Conservation (phyloP, 768 basidiomycete species). For the Baorangia bicolor region DNA sequence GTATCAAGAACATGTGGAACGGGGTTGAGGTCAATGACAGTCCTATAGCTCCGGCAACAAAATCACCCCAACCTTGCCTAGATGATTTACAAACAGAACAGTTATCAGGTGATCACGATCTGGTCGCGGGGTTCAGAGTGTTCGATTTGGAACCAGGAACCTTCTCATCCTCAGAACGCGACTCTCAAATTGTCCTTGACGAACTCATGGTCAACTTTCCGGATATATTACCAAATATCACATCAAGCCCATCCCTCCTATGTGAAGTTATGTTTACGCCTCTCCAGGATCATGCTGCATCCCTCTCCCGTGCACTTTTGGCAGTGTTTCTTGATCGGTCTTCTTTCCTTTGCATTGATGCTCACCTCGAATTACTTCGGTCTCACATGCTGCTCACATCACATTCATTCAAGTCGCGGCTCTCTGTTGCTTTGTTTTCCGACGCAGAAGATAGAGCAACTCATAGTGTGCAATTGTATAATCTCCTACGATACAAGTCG, state of each 20-base stretch:
- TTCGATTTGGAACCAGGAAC: conserved; percentile 71
- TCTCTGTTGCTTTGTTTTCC: conserved; percentile 74
- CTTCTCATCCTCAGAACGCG: conserved; percentile 24
- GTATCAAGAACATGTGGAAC: conserved; percentile 10
- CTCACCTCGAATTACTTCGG: conserved; percentile 66
- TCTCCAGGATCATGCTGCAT: conserved; percentile 58
- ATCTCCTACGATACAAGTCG: conserved; percentile 23
- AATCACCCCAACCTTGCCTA: background rate
- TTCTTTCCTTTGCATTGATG: conserved; percentile 63
- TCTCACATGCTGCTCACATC: conserved; percentile 75
- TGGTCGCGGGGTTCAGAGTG: conserved; percentile 47
- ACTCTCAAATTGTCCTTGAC: conserved; percentile 33
- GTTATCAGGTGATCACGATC: conserved; percentile 22
- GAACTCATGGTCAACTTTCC: conserved; percentile 62
- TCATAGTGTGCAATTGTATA: conserved; percentile 28
- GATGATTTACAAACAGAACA: background rate
- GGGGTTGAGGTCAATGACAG: background rate
- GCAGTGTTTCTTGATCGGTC: conserved; percentile 61
- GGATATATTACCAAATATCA: conserved; percentile 52
- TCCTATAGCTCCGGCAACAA: background rate
- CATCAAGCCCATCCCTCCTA: conserved; percentile 63
- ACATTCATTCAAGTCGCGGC: conserved; percentile 68
- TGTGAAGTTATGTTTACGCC: conserved; percentile 61
- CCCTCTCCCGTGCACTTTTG: conserved; percentile 66
- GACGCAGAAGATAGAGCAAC: conserved; percentile 56